phyloP scores from a whole-genome alignment of 768 basidiomycete genomes.

The Cystoderma amianthinum region DNA sequence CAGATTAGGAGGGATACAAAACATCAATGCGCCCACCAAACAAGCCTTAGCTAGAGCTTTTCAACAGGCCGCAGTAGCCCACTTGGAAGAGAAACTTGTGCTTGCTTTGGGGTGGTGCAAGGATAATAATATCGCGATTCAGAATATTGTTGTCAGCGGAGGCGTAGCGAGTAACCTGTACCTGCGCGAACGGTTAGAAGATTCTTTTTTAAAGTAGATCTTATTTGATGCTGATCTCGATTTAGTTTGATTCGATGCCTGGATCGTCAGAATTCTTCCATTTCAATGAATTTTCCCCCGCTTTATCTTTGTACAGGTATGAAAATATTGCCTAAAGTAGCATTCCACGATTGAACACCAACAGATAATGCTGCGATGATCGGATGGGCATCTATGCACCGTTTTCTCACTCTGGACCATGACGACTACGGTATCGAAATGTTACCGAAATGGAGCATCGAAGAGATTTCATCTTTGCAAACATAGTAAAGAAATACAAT shows the following conservation, averaged over 20 bases:
- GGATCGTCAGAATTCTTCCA: constrained; percentile 15
- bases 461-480: constrained; percentile 35
- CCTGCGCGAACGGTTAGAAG: constrained; percentile 54
- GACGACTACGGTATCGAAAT: constrained; percentile 59
- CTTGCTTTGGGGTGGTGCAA: constrained; percentile 43
- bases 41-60: constrained; percentile 62
- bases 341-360: neutral
- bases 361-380: constrained; percentile 97
- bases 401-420: constrained; percentile 57
- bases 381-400: constrained; percentile 83
- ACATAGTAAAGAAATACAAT: too few relatives aligned
- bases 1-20: constrained; percentile 31
- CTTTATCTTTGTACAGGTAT: constrained; percentile 74
- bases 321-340: constrained; percentile 6
- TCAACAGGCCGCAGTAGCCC: constrained; percentile 62
- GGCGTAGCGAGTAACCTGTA: constrained; percentile 87
- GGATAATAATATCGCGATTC: constrained; percentile 33
- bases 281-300: constrained; percentile 69
- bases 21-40: constrained; percentile 28
- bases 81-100: constrained; percentile 69
- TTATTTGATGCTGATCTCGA: neutral
- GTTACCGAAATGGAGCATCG: constrained; percentile 74
- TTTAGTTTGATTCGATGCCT: constrained; percentile 6
- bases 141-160: constrained; percentile 76
- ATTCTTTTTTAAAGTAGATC: neutral